Base-by-base conservation (phyloP, 78 protist species). In the Bigelowiella natans region DNA sequence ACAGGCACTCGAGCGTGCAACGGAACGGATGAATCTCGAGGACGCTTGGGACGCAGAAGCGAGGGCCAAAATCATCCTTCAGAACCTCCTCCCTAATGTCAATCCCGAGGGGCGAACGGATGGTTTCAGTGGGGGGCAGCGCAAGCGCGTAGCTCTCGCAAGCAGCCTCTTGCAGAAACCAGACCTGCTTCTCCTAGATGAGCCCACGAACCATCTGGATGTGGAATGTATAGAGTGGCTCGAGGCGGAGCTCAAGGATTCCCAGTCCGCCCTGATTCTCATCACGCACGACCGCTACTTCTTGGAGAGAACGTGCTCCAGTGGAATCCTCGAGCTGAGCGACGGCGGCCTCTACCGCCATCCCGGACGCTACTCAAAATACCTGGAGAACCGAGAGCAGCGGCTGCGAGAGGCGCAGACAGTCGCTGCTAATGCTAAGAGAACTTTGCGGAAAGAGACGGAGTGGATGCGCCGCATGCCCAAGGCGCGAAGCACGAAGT, bases 101-200 rank as follows among this genome's bases (percentile, higher is more conserved):
- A 1, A 39, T 18, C 30, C 83, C 26, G 1, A 26, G 31, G 0
- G 31, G 29, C 39, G 88, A 28, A 82, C 51, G n/a, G 31, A 7
- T 0, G 0, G 11, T 29, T 36, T 83, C 31, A 39, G 84, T 1
- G 92, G 92, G n/a, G 92, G 92, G 31, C 63, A 90, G 88, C 39
- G 88, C 39, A 83, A 63, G 83, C 85, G 92, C 37, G 87, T 84
- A 2, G 82, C 40, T n/a, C 88, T 90, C 34, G 85, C 92, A 1
- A 39, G 37, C 7, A 39, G 64, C 29, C 64, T 91, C 3, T 2
- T 40, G 36, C 39, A 0, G 37, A 0, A 36, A 31, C 95, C 94
- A 2, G 86, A 93, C 1, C 11, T 92, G 86, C 90, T 94, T 28
- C 91, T 94, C 2, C 84, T 91, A 0, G 95, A 94, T 87, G 95